phyloP scores from a whole-genome alignment of 2,329 filamentous ascomycete species.

The Fusarium praegraminearum region DNA sequence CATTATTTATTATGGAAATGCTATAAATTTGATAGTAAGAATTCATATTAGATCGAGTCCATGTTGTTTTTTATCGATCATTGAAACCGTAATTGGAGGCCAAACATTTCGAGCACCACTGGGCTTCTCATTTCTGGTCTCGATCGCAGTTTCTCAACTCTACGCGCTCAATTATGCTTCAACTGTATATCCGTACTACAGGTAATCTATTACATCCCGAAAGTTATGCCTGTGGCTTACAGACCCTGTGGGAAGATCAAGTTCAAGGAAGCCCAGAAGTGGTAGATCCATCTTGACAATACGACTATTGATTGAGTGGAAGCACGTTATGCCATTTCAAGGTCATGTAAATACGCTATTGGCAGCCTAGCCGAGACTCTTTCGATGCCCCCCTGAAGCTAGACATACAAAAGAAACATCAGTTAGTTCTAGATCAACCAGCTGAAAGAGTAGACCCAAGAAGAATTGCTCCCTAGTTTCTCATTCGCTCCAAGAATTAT shows the following conservation, averaged over 20 bases:
- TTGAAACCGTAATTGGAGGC: not conserved
- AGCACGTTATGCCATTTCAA: not conserved
- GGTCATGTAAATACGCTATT: not conserved
- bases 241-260: not conserved
- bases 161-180: not conserved
- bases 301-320: not conserved
- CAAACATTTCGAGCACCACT: not conserved
- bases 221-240: not conserved
- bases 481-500: not conserved
- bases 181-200: not conserved
- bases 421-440: not conserved
- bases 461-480: not conserved
- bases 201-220: not conserved
- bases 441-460: not conserved
- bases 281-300: not conserved
- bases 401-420: not conserved
- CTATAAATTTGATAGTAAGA: too few species aligned
- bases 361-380: not conserved
- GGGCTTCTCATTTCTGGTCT: not conserved
- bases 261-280: not conserved
- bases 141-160: not conserved
- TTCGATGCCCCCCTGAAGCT: not conserved
- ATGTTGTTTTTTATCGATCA: too few species aligned
- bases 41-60: too few species aligned
- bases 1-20: not conserved